Evolutionary conservation across 257 asterid genomes (phyloP).

Genomic region (Solanum paucissectum): DNA sequence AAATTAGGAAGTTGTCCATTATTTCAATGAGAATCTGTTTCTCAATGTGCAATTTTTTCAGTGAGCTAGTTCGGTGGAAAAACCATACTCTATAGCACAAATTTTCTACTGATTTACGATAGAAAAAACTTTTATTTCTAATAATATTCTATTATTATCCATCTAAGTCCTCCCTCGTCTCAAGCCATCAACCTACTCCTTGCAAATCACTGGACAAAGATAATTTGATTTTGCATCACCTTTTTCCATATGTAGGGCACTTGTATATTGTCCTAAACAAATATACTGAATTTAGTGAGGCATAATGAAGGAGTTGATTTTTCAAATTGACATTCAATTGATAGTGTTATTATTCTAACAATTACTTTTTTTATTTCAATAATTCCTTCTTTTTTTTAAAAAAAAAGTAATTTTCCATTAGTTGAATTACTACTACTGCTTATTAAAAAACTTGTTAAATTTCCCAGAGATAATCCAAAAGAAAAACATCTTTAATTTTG

Average conservation of each 20-base stretch:
- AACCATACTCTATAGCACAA: not conserved
- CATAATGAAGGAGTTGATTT: not conserved
- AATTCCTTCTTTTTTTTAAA: not conserved
- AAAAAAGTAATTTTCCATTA: not conserved
- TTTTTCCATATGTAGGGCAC: not conserved
- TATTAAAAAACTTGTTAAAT: not conserved
- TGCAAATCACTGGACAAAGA: not conserved
- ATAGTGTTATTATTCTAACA: no score
- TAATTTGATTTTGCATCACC: not conserved
- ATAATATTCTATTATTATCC: not conserved
- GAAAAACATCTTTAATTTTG: not conserved
- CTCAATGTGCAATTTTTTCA: not conserved
- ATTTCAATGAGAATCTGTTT: no score
- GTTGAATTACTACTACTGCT: not conserved
- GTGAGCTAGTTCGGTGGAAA: not conserved
- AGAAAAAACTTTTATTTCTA: no score
- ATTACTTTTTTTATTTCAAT: no score
- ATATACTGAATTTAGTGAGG: not conserved
- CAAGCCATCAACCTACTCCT: not conserved
- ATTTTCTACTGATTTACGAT: no score
- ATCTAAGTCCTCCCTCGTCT: not conserved
- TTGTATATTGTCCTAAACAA: not conserved
- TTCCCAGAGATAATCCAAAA: not conserved
- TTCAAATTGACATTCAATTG: not conserved
- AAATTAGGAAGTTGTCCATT: not conserved